These are phyloP conservation scores for Crithidia fasciculata DNA, from an alignment of 208 protist species.

Conservation along the genomic window DNA sequence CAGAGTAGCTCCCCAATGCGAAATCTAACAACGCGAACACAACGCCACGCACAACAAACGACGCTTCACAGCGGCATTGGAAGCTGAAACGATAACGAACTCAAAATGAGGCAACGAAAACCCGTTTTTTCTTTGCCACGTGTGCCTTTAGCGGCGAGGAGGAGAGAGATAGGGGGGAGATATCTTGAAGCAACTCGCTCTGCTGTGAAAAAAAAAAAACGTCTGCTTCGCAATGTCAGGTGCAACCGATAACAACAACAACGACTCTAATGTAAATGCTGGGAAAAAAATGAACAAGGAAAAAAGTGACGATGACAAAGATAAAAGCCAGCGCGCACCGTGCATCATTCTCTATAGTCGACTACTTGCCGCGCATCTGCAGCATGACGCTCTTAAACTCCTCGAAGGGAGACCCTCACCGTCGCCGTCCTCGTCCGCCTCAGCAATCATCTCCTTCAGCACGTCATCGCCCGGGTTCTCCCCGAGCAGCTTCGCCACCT, in stretches of 20 bases:
- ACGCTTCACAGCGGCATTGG: no score
- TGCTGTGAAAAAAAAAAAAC: no score
- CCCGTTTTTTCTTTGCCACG: no score
- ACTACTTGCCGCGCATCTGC: conserved; percentile 89
- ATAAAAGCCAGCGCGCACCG: not conserved
- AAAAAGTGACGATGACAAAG: conserved; percentile 10
- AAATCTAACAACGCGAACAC: no score
- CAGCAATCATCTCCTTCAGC: conserved; percentile 97
- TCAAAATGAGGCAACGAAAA: no score
- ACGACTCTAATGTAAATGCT: conserved; percentile 20
- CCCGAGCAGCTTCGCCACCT: conserved; percentile 95
- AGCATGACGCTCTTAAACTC: conserved; percentile 97
- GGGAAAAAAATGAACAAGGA: conserved; percentile 17
- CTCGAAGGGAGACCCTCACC: conserved; percentile 94
- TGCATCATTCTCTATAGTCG: not conserved
- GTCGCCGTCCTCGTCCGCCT: conserved; percentile 96
- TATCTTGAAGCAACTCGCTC: not conserved
- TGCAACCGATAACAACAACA: not conserved
- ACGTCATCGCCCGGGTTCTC: conserved; percentile 98
- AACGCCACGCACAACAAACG: no score
- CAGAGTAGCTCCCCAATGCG: no score
- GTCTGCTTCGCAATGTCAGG: no score
- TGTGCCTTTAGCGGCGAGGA: not conserved
- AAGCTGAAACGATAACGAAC: no score
- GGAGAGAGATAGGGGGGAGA: not conserved